A percentile compares a stretch with the other conserved stretches of the same genome.
These are phyloP conservation scores for Beta lomatogona DNA, from an alignment of 179 eudicot species.

Conservation along the genomic window DNA sequence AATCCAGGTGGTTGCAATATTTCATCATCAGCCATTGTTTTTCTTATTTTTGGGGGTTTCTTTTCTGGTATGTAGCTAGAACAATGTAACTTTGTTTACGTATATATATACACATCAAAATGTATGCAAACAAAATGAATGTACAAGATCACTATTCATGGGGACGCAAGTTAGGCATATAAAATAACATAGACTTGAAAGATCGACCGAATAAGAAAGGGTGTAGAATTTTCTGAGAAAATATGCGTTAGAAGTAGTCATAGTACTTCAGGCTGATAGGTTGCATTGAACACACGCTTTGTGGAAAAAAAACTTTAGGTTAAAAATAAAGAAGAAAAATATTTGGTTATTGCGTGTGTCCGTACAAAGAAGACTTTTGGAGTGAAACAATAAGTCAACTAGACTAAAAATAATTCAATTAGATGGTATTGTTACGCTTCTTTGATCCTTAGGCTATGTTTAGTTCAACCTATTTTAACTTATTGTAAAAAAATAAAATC, in stretches of 20 bases:
- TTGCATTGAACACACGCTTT: neutral
- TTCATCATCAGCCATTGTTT: neutral
- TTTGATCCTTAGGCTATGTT: no score
- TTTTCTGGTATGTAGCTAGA: no score
- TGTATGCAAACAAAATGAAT: no score
- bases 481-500: no score
- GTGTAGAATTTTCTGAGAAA: neutral
- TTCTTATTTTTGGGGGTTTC: neutral
- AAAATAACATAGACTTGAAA: no score
- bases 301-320: neutral
- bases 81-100: no score
- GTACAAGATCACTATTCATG: no score
- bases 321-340: no score
- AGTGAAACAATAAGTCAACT: neutral
- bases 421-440: no score
- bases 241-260: neutral
- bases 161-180: neutral
- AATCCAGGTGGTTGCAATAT: slow-evolving; percentile 5
- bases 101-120: no score
- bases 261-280: neutral
- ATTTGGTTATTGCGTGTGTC: neutral
- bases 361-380: neutral
- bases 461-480: no score
- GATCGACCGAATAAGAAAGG: neutral
- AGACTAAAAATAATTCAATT: no score